These are phyloP conservation scores for Diaporthe ilicicola DNA, from an alignment of 2,329 filamentous ascomycete genomes.

Conservation along the genomic window DNA sequence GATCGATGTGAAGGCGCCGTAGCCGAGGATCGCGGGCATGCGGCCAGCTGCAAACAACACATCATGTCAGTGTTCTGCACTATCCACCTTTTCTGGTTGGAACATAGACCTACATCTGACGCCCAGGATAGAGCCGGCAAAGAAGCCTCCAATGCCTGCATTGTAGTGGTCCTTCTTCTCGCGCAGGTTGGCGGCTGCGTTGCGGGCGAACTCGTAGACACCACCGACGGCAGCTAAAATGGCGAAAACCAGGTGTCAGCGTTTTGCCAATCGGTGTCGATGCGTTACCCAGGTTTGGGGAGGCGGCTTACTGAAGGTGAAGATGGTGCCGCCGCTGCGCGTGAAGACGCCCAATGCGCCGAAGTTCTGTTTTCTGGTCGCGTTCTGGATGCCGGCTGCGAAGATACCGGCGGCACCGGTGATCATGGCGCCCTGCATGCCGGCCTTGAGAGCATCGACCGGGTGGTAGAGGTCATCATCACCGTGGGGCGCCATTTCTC, in stretches of 20 bases:
- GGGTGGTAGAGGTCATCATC: conserved; percentile 45
- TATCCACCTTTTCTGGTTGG: conserved; percentile 38
- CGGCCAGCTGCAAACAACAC: conserved; percentile 59
- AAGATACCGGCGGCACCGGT: conserved; percentile 68
- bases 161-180: conserved; percentile 85
- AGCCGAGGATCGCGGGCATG: conserved; percentile 75
- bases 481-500: conserved; percentile 43
- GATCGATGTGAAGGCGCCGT: conserved; percentile 65
- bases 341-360: conserved; percentile 84
- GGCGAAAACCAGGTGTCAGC: conserved; percentile 24
- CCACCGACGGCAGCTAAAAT: conserved; percentile 73
- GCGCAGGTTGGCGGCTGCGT: conserved; percentile 83
- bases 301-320: conserved; percentile 67
- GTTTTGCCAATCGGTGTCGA: neutral
- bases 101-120: conserved; percentile 68
- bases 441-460: conserved; percentile 65
- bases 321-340: conserved; percentile 76
- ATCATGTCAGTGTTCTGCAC: conserved; percentile 18
- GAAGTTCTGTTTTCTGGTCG: conserved; percentile 82
- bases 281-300: neutral
- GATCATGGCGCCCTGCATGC: conserved; percentile 63
- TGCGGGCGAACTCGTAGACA: conserved; percentile 79
- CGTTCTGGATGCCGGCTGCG: conserved; percentile 75
- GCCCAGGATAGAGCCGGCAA: conserved; percentile 77
- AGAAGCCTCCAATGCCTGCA: conserved; percentile 77